These are phyloP conservation scores for Trichoderma brevicompactum DNA, from an alignment of 2,329 filamentous ascomycete genomes.

Conservation along the genomic window DNA sequence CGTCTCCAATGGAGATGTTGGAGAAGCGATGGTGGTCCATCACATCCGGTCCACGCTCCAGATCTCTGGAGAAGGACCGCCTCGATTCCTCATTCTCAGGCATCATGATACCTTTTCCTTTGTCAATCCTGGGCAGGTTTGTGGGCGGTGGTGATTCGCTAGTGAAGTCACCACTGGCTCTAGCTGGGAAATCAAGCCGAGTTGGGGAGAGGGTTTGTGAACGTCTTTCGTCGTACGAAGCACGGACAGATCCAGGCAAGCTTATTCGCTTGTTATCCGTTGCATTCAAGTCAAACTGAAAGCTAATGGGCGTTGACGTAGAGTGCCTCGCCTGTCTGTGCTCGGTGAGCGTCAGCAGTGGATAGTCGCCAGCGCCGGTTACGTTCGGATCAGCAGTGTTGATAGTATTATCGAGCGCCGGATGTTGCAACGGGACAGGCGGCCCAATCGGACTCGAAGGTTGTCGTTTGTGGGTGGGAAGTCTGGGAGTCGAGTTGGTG, in stretches of 20 bases:
- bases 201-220: constrained; percentile 41
- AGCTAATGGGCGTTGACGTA: constrained; percentile 51
- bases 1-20: constrained; percentile 54
- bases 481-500: constrained; percentile 61
- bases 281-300: constrained; percentile 54
- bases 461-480: constrained; percentile 47
- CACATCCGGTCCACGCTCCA: constrained; percentile 58
- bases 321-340: constrained; percentile 53
- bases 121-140: constrained; percentile 50
- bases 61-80: constrained; percentile 53
- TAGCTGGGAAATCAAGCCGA: constrained; percentile 29
- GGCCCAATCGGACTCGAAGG: constrained; percentile 60
- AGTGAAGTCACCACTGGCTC: constrained; percentile 12
- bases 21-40: constrained; percentile 52
- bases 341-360: constrained; percentile 56
- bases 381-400: constrained; percentile 45
- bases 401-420: constrained; percentile 46
- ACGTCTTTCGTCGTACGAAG: constrained; percentile 58
- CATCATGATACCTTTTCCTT: constrained; percentile 55
- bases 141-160: constrained; percentile 5
- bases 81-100: constrained; percentile 42
- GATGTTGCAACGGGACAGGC: constrained; percentile 54
- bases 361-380: constrained; percentile 52
- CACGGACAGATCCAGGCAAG: constrained; percentile 57
- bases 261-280: constrained; percentile 56